Evolutionary conservation across 805 yeast species (phyloP), one percentile per base, ranked within the genome.

Genomic region (Myxozyma geophila): DNA sequence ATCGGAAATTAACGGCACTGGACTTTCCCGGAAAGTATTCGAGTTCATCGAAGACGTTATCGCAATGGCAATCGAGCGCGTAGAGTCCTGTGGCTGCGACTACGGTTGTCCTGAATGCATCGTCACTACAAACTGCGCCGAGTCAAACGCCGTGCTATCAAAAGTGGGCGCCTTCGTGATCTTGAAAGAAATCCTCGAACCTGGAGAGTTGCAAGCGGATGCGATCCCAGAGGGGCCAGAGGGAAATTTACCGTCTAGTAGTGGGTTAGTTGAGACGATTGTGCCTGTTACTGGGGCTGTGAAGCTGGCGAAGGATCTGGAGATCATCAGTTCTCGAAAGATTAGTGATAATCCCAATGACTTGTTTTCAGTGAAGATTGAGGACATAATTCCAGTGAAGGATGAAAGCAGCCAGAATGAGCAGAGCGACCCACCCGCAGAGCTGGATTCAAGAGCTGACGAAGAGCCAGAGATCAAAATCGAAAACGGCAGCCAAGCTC

Each of bases 91-190:
- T 74, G 80, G 80, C 0, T 86, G 86, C 50, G 78, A 74, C 2
- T 74, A 76, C 71, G 93, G 93, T 0, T 88, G 93, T 71, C 96
- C 96, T 0, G 83, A 85, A 52, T 95, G 99, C 78, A 88, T 92
- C n/a, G 89, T 95, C 1, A 88, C 90, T 0, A 78, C 89, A 0
- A 84, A 83, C 58, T 95, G 99, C 76, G 85, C 86, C 60, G 99
- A 95, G 75, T 83, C 83, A 68, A 86, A 88, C 72, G 77, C 88
- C 59, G 98, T 95, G 7, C 77, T 93, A 67, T 91, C 98, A 0
- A 95, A 93, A 71, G 87, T 89, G 12, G 98, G 95, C 0, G 91
- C 97, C 0, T 76, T 83, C 13, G 80, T 93, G 1, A 84, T 93
- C 7, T 70, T 92, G 15, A 85, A 87, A 15, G 72, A 79, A 15